These are phyloP conservation scores for Colletotrichum sp. DNA, from an alignment of 2,329 filamentous ascomycete genomes.

Conservation along the genomic window DNA sequence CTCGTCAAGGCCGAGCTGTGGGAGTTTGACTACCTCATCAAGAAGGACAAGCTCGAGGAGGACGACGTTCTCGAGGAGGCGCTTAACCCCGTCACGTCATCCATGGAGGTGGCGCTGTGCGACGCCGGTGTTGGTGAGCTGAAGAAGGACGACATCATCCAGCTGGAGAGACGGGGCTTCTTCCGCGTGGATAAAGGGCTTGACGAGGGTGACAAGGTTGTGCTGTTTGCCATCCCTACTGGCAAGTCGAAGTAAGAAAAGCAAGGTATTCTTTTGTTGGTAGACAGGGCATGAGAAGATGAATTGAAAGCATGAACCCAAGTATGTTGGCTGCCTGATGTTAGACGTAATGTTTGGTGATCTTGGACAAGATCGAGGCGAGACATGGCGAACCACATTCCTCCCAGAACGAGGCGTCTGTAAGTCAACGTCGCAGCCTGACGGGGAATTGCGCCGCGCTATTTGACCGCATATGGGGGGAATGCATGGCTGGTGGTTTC, in stretches of 20 bases:
- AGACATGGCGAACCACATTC: background rate
- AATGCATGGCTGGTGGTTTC: too few relatives aligned
- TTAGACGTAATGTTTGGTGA: background rate
- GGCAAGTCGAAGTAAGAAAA: conserved; percentile 52
- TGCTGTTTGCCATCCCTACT: conserved; percentile 64
- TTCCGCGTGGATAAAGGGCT: conserved; percentile 80
- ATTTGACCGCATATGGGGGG: too few relatives aligned
- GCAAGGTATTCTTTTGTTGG: background rate
- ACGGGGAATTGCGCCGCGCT: too few relatives aligned
- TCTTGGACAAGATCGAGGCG: too few relatives aligned
- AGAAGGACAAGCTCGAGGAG: conserved; percentile 91
- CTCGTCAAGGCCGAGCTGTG: conserved; percentile 85
- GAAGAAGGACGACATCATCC: conserved; percentile 89
- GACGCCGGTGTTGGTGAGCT: conserved; percentile 81
- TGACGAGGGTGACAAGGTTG: conserved; percentile 53
- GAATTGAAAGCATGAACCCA: background rate
- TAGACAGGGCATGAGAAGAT: conserved; percentile 4
- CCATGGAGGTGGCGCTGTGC: conserved; percentile 75
- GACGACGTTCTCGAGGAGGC: conserved; percentile 87
- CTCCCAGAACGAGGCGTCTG: too few relatives aligned
- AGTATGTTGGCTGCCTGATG: background rate
- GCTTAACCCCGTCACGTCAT: conserved; percentile 77
- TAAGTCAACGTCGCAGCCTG: too few relatives aligned
- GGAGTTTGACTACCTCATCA: conserved; percentile 95
- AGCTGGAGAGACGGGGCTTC: conserved; percentile 93